phyloP scores from a whole-genome alignment of 2,329 filamentous ascomycete species.

The Teratosphaeria nubilosa region DNA sequence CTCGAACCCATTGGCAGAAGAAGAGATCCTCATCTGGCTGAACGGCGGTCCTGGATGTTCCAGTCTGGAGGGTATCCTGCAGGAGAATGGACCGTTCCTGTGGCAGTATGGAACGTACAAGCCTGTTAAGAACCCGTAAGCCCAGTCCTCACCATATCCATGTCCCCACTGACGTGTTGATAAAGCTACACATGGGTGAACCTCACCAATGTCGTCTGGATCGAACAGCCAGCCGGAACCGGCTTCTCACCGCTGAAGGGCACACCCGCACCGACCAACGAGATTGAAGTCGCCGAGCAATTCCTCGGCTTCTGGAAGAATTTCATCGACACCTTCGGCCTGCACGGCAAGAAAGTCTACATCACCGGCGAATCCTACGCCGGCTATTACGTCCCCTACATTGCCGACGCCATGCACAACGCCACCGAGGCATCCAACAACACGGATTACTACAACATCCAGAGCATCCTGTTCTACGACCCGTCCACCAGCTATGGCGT shows the following conservation, averaged over 20 bases:
- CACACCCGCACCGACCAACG: conserved; percentile 28
- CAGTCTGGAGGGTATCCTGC: conserved; percentile 37
- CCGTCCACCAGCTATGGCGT: conserved; percentile 35
- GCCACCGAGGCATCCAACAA: conserved; percentile 44
- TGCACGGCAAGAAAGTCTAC: conserved; percentile 48
- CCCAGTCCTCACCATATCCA: neutral
- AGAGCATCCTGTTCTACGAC: conserved; percentile 44
- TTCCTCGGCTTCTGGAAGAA: conserved; percentile 41
- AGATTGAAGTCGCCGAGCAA: conserved; percentile 30
- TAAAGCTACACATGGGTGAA: conserved; percentile 31
- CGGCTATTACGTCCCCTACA: conserved; percentile 50
- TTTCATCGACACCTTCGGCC: conserved; percentile 37
- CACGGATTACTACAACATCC: conserved; percentile 53
- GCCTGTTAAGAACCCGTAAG: conserved; percentile 2
- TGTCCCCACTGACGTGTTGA: neutral
- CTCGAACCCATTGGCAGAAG: conserved; percentile 29
- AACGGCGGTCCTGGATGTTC: conserved; percentile 38
- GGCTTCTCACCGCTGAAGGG: conserved; percentile 25
- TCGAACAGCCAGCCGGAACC: conserved; percentile 35
- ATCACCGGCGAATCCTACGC: conserved; percentile 52
- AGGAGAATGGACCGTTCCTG: conserved; percentile 37
- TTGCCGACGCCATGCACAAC: conserved; percentile 62
- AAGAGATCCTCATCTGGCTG: conserved; percentile 31
- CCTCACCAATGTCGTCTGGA: conserved; percentile 34
- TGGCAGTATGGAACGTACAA: conserved; percentile 35